A percentile compares a stretch with the other conserved stretches of the same genome.
These are phyloP conservation scores for Lactarius hengduanensis DNA, from an alignment of 768 basidiomycete genomes.

Conservation along the genomic window DNA sequence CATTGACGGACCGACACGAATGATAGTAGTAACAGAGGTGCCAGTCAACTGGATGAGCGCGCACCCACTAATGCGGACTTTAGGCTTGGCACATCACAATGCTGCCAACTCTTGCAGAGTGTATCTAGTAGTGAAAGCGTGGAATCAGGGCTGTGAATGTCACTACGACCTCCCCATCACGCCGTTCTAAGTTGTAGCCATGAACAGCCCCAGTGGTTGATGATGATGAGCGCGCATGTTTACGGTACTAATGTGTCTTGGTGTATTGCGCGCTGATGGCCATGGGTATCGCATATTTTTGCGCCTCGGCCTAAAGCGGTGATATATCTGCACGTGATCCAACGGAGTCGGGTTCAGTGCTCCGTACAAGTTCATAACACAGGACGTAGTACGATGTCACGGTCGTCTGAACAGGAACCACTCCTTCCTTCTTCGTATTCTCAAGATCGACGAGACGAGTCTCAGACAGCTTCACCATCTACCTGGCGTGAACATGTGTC, in stretches of 20 bases:
- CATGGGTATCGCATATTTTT: neutral
- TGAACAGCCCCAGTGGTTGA: neutral
- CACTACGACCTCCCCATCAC: neutral
- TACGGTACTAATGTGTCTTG: neutral
- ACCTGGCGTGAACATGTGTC: conserved; percentile 19
- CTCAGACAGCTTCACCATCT: neutral
- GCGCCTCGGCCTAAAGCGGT: neutral
- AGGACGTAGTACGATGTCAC: no score
- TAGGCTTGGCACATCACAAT: neutral
- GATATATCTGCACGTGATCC: neutral
- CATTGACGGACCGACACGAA: neutral
- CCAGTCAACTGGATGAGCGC: neutral
- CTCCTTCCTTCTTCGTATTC: conserved; percentile 28
- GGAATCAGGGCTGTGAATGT: conserved; percentile 2
- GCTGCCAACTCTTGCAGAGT: neutral
- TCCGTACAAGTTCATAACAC: no score
- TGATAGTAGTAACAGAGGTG: neutral
- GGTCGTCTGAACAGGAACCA: conserved; percentile 34
- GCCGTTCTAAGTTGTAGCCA: neutral
- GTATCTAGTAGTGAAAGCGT: neutral
- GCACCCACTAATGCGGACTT: neutral
- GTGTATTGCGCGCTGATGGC: neutral
- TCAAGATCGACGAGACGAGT: neutral
- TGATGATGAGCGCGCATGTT: neutral
- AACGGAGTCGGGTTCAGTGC: no score